These are phyloP conservation scores for Podospora conica DNA, from an alignment of 495 filamentous ascomycete genomes.

Conservation along the genomic window DNA sequence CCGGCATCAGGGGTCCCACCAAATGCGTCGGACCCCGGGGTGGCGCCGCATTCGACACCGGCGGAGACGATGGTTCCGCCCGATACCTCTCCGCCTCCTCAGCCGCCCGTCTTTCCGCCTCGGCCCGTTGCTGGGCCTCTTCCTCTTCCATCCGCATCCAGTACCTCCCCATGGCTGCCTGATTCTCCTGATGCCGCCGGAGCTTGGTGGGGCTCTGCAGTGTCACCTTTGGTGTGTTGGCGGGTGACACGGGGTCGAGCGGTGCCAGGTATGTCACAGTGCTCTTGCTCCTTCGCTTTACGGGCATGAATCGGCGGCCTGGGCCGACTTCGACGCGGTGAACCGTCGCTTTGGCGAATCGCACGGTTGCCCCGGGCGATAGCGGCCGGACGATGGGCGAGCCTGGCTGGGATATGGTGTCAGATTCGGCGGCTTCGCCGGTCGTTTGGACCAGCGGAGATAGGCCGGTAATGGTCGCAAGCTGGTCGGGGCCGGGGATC, in stretches of 20 bases:
- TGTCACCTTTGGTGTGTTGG: conserved; percentile 16
- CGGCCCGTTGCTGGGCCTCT: conserved; percentile 25
- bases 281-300: conserved; percentile 32
- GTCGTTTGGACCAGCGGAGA: not conserved
- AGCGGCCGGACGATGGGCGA: conserved; percentile 16
- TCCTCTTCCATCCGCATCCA: conserved; percentile 32
- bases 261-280: conserved; percentile 31
- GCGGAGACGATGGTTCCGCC: conserved; percentile 21
- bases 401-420: conserved; percentile 9
- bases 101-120: conserved; percentile 22
- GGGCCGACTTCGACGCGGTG: conserved; percentile 29
- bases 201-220: conserved; percentile 27
- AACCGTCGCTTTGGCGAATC: conserved; percentile 30
- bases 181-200: conserved; percentile 29
- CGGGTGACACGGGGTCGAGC: conserved; percentile 23
- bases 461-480: conserved; percentile 5
- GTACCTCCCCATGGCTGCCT: conserved; percentile 30
- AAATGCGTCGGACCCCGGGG: not conserved
- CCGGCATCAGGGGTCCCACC: not conserved
- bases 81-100: conserved; percentile 30
- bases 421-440: conserved; percentile 5
- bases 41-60: not conserved
- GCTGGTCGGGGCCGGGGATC: conserved; percentile 9
- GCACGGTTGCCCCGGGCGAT: conserved; percentile 25
- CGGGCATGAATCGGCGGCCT: conserved; percentile 26